Base-by-base conservation (phyloP, 108 stramenopile species). In the Bacterosira constricta region DNA sequence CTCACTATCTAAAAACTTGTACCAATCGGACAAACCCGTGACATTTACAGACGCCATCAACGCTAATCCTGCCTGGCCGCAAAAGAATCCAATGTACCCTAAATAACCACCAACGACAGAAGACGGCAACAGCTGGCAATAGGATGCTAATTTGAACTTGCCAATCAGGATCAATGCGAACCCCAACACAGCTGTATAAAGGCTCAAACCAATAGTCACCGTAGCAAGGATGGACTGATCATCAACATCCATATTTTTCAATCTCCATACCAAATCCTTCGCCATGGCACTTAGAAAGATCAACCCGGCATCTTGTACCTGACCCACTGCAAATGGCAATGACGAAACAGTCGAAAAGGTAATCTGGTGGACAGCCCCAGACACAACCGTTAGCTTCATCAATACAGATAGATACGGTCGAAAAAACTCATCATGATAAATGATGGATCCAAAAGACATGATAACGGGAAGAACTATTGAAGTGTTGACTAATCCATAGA, bases 81-180 rank as follows among this genome's bases (percentile, higher is more conserved):
- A 97, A 60, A 99, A 99, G 56, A 89, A 96, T 0, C 99, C 99
- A 83, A 99, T 99, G 69, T 82, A 99, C 10, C 98, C 99, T 61
- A 99, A 69, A 82, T 99, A 99, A 25, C 99, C 99, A 7, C 97
- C 97, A 15, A 99, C 83, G 12, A 98, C 99, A 32, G 90, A 89
- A 37, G 94, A 91, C 0, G 99, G 98, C 15, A 99, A 77, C 72
- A 96, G 69, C 52, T 94, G 95, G n/a, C 97, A 95, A 56, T 91
- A 86, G 13, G 85, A 79, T 17, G 99, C 97, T 61, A 99, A 74
- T 45, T 74, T 63, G 38, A 92, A 79, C 69, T 76, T 86, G 7
- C 97, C 97, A 57, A 97, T 72, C 17, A 89, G 45, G 36, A 98
- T 79, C 66, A 99, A 80, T 6, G 88, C 83, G 15, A 78, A 27